A percentile compares a stretch with the other conserved stretches of the same genome.
Conservation (phyloP, 148 eudicot species). For the Persicaria tinctoria region DNA sequence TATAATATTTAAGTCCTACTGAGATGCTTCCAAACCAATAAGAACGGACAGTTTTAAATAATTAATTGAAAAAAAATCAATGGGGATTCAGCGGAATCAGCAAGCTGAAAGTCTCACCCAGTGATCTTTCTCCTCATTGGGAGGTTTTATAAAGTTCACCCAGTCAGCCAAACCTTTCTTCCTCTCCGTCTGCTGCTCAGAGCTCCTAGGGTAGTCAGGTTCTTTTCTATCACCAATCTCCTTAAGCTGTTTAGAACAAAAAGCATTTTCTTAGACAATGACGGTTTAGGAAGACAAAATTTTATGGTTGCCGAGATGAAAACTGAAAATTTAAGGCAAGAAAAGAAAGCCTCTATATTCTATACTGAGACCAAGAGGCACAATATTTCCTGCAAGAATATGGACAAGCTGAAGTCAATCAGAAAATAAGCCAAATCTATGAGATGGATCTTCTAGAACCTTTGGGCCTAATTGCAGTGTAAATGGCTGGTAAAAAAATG, state of each 20-base stretch:
- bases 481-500: too few relatives aligned
- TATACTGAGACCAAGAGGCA: too few relatives aligned
- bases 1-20: not conserved
- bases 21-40: not conserved
- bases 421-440: too few relatives aligned
- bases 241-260: constrained; percentile 45
- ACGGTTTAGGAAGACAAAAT: not conserved
- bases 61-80: not conserved
- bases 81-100: not conserved
- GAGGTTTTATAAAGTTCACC: constrained; percentile 65
- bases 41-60: not conserved
- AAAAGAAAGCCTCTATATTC: too few relatives aligned
- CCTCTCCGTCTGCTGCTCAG: constrained; percentile 62
- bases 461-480: too few relatives aligned
- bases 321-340: not conserved
- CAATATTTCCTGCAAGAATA: too few relatives aligned
- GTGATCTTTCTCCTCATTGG: constrained; percentile 90
- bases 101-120: constrained; percentile 42
- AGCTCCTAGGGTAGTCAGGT: constrained; percentile 39
- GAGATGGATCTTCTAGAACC: too few relatives aligned
- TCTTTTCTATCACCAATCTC: constrained; percentile 82
- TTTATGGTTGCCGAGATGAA: not conserved
- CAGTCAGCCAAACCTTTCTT: constrained; percentile 76
- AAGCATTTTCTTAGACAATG: not conserved
- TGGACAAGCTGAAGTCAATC: too few relatives aligned